Evolutionary conservation across 495 filamentous ascomycete genomes (phyloP).

Genomic region (Penicillium chermesinum): DNA sequence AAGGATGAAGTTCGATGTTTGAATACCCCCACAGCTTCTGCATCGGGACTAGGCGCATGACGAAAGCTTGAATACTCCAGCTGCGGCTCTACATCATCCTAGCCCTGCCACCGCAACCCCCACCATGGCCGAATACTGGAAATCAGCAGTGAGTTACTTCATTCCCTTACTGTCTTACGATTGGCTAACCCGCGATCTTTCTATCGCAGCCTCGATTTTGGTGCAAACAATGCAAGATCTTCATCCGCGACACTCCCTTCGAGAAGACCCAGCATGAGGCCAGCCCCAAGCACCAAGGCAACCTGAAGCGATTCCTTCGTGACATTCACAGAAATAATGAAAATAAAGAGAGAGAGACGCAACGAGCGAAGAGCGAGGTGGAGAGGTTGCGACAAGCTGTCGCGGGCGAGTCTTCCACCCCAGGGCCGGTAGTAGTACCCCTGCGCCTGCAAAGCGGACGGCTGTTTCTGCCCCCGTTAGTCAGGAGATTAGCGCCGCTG

Average conservation of each 20-base stretch:
- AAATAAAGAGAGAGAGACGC: slow-evolving; percentile 67
- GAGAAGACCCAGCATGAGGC: slow-evolving; percentile 88
- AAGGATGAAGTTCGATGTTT: too few relatives aligned
- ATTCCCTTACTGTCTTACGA: not conserved
- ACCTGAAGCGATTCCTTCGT: slow-evolving; percentile 82
- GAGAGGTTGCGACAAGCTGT: slow-evolving; percentile 79
- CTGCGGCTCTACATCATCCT: slow-evolving; percentile 1
- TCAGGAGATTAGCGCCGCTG: slow-evolving; percentile 51
- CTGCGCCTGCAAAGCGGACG: slow-evolving; percentile 22
- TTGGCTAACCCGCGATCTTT: not conserved
- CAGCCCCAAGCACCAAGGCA: slow-evolving; percentile 80
- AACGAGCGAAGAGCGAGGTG: slow-evolving; percentile 79
- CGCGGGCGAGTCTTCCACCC: slow-evolving; percentile 32
- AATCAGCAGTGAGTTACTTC: slow-evolving; percentile 65
- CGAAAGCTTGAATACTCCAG: not conserved
- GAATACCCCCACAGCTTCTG: too few relatives aligned
- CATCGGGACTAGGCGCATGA: slow-evolving; percentile 18
- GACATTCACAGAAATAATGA: slow-evolving; percentile 81
- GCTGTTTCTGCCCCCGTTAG: slow-evolving; percentile 15
- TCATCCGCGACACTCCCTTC: slow-evolving; percentile 86
- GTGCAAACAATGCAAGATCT: slow-evolving; percentile 96
- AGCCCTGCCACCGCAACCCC: not conserved
- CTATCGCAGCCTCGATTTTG: slow-evolving; percentile 69
- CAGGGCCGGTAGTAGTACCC: slow-evolving; percentile 12
- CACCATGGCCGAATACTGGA: slow-evolving; percentile 96